Conservation (phyloP, 2,329 filamentous ascomycete species). For the Westerdykella ornata region DNA sequence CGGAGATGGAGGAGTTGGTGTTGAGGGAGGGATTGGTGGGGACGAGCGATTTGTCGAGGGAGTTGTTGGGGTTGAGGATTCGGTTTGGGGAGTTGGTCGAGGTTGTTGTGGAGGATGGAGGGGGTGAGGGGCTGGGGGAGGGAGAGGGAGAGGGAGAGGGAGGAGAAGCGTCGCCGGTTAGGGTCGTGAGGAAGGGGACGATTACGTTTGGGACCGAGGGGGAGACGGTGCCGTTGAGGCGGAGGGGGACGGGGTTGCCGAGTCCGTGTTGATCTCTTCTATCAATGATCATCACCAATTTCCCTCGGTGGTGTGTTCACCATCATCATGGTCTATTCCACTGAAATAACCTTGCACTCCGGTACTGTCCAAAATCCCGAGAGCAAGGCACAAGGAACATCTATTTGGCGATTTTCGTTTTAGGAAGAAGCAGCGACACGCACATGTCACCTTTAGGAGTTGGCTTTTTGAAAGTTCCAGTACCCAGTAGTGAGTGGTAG, state of each 20-base stretch:
- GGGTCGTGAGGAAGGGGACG: neutral
- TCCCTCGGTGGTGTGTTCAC: too few relatives aligned
- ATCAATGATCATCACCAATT: too few relatives aligned
- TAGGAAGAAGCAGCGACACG: too few relatives aligned
- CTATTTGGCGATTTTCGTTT: too few relatives aligned
- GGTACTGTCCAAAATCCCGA: too few relatives aligned
- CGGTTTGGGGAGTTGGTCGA: conserved; percentile 5
- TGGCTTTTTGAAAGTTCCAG: too few relatives aligned
- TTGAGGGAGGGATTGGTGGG: neutral
- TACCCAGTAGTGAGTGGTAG: too few relatives aligned
- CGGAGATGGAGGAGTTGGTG: conserved; percentile 5
- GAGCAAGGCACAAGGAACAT: too few relatives aligned
- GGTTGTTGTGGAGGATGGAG: too few relatives aligned
- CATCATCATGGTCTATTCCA: too few relatives aligned
- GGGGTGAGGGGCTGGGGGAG: neutral
- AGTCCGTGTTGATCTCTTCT: conserved; percentile 8
- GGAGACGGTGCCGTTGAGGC: conserved; percentile 3
- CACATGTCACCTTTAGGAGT: too few relatives aligned
- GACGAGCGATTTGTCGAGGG: neutral
- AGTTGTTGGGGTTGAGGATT: conserved; percentile 4
- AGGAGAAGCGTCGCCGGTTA: neutral
- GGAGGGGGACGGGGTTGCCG: conserved; percentile 13
- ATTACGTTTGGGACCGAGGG: conserved; percentile 6
- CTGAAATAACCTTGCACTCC: too few relatives aligned
- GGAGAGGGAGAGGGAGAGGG: neutral